Base-by-base conservation (phyloP, 2,329 filamentous ascomycete species). In the Fusarium circinatum region DNA sequence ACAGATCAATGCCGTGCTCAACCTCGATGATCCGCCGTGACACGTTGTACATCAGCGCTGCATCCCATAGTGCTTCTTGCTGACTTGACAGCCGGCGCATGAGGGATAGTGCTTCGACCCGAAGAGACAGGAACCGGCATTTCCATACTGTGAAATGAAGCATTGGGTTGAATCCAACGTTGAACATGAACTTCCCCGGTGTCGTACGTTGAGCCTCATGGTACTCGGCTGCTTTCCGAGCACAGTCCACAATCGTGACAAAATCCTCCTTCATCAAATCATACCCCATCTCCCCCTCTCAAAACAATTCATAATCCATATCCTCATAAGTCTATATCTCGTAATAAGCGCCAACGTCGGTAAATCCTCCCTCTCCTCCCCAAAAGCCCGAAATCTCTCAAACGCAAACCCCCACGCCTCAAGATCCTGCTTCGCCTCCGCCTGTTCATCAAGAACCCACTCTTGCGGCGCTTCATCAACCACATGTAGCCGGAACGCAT, bases 31-130 rank as follows among this genome's bases (percentile, higher is more conserved):
- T 73, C 2, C 80, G 76, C 41, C 72, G 76, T 18, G 79, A 82
- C 5, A 82, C 62, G 5, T 77, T 75, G 55, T 81, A 78, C 73
- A 85, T 76, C 0, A 76, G 71, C 1, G 68, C 61, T 1, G 77
- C 68, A 28, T 85, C 81, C 83, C 83, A 85, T 1, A 85, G 58
- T 4, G 79, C 81, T 60, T 86, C 84, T 24, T 80, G 74, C 2
- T 73, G 59, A 0, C 78, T 77, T 0, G 81, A 79, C 3, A 84
- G 70, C 1, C 55, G 71, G 20, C 74, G 75, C 67, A 85, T 74
- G 20, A 83, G 66, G 0, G 72, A 68, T 1, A 85, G 69, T 0
- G 82, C 84, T 5, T 75, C 73, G 0, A 84, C 41, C 1, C 84
- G 79, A 1, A 83, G 79, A 3, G 61, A 52, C 11, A 85, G 74